Conservation (phyloP, 176 grass and related monocot species). For the Miscanthus lutarioriparius region DNA sequence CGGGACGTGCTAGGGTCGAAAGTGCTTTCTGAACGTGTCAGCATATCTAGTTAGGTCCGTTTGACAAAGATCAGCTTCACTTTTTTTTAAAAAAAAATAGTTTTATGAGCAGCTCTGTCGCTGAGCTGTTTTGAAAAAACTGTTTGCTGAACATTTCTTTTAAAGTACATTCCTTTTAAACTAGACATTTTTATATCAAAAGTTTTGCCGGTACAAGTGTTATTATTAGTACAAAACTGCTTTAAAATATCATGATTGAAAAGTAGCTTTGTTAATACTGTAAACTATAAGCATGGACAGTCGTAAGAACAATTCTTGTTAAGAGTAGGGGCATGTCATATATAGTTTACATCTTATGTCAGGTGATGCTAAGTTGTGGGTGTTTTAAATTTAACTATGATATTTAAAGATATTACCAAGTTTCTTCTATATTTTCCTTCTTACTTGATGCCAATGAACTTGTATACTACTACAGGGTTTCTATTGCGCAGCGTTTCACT, state of each 20-base stretch:
- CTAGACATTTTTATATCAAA: background rate
- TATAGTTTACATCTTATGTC: background rate
- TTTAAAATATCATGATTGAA: background rate
- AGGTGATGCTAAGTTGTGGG: background rate
- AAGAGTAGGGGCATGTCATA: background rate
- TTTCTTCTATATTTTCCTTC: conserved; percentile 2
- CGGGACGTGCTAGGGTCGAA: too few relatives aligned
- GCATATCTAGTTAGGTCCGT: too few relatives aligned
- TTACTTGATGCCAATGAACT: background rate
- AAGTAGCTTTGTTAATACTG: background rate
- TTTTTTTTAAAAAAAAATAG: too few relatives aligned
- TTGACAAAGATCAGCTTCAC: too few relatives aligned
- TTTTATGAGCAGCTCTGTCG: too few relatives aligned
- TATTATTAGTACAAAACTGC: too few relatives aligned
- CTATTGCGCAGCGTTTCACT: too few relatives aligned
- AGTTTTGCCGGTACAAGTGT: background rate
- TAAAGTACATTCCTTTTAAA: background rate
- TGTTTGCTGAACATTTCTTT: too few relatives aligned
- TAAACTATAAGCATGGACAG: background rate
- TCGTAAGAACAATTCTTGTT: background rate
- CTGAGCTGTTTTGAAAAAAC: too few relatives aligned
- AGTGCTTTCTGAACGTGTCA: too few relatives aligned
- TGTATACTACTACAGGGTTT: too few relatives aligned
- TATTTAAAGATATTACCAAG: background rate
- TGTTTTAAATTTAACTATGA: conserved; percentile 28